Conservation (phyloP, 2,329 filamentous ascomycete genomes). For the Chrysoporthe puriensis region DNA sequence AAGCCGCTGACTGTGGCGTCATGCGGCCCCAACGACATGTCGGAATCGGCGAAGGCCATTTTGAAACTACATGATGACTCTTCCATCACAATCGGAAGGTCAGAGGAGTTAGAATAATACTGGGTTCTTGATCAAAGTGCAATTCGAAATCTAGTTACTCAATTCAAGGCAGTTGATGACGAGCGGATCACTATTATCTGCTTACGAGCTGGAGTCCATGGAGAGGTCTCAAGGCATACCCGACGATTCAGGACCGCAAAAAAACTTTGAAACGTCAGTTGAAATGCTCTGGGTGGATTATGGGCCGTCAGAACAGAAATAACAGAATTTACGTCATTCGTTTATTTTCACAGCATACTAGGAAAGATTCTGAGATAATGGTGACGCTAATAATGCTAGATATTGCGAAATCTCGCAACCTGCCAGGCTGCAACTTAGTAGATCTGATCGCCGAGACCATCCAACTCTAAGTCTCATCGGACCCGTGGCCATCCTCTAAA, state of each 20-base stretch:
- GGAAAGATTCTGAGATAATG: too few relatives aligned
- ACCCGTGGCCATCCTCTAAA: too few relatives aligned
- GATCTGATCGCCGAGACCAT: too few relatives aligned
- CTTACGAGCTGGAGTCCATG: neutral
- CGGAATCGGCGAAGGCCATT: neutral
- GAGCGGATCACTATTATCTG: neutral
- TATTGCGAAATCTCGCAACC: too few relatives aligned
- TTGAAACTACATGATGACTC: neutral
- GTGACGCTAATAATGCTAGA: too few relatives aligned
- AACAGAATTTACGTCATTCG: too few relatives aligned
- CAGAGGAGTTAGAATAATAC: neutral
- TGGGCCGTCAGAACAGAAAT: neutral
- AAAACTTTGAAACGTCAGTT: neutral
- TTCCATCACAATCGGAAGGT: neutral
- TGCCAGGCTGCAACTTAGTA: too few relatives aligned
- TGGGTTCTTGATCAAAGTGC: neutral
- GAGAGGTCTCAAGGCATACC: neutral
- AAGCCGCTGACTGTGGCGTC: neutral
- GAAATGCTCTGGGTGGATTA: neutral
- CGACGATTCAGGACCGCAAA: neutral
- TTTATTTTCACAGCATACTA: too few relatives aligned
- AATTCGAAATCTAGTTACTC: neutral
- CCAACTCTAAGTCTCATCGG: too few relatives aligned
- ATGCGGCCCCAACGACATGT: neutral
- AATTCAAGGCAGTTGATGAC: neutral